phyloP scores from a whole-genome alignment of 1,139 yeast genomes.

The Debaryomycetaceae sp. region DNA sequence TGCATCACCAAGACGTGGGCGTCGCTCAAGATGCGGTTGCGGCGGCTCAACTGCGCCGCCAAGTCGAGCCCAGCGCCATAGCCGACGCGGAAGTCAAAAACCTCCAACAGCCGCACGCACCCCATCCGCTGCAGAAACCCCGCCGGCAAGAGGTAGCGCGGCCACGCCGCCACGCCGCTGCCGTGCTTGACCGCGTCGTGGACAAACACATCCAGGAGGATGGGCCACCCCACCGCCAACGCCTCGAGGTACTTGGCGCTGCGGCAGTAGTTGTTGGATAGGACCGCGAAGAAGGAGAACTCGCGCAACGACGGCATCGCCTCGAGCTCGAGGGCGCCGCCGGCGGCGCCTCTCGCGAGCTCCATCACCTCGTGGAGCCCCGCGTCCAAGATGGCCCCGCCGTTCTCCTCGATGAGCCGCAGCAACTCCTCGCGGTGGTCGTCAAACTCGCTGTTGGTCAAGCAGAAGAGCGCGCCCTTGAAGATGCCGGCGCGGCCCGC shows the following conservation, averaged over 20 bases:
- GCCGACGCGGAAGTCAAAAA: conserved; percentile 33
- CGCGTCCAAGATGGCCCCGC: conserved; percentile 49
- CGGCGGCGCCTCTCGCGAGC: conserved; percentile 11
- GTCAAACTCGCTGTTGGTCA: conserved; percentile 34
- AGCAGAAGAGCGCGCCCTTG: conserved; percentile 29
- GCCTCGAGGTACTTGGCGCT: conserved; percentile 81
- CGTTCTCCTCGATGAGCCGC: conserved; percentile 38
- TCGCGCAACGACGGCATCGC: conserved; percentile 12
- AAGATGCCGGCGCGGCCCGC: conserved; percentile 10
- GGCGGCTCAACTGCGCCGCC: conserved; percentile 34
- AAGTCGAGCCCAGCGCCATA: conserved; percentile 21
- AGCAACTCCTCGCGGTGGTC: conserved; percentile 32
- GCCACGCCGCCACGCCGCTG: conserved; percentile 33
- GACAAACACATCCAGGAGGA: conserved; percentile 59
- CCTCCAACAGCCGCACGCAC: conserved; percentile 37
- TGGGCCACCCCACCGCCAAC: conserved; percentile 88
- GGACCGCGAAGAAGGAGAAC: conserved; percentile 57
- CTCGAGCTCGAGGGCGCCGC: conserved; percentile 11
- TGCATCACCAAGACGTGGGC: conserved; percentile 27
- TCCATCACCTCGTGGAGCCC: conserved; percentile 39
- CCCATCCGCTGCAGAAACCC: conserved; percentile 50
- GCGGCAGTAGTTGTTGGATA: conserved; percentile 55
- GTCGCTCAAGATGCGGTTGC: conserved; percentile 27
- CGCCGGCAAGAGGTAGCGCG: conserved; percentile 61
- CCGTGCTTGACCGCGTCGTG: conserved; percentile 42